Conservation (phyloP, 2,329 filamentous ascomycete genomes). For the Neofusicoccum sp. region DNA sequence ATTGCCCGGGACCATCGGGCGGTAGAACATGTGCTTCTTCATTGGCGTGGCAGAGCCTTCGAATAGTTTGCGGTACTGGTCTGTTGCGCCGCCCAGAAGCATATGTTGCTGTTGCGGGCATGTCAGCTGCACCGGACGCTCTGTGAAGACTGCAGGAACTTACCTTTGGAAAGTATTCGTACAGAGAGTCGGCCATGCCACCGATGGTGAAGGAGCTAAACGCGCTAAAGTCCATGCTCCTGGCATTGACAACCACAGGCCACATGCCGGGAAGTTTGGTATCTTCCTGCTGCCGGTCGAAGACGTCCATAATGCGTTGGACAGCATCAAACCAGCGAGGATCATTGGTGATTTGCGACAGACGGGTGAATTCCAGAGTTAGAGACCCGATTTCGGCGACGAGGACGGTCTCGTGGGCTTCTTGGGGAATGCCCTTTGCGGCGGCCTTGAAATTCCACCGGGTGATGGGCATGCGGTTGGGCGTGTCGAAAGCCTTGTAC, state of each 20-base stretch:
- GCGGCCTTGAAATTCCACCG: slow-evolving; percentile 40
- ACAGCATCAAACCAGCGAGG: slow-evolving; percentile 43
- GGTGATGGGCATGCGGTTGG: slow-evolving; percentile 47
- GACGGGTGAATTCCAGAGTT: slow-evolving; percentile 43
- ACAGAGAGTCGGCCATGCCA: slow-evolving; percentile 42
- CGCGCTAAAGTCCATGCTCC: slow-evolving; percentile 31
- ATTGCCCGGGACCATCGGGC: slow-evolving; percentile 44
- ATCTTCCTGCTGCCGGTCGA: slow-evolving; percentile 34
- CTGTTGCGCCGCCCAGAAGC: slow-evolving; percentile 44
- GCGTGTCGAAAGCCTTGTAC: slow-evolving; percentile 52
- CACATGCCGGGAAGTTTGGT: slow-evolving; percentile 41
- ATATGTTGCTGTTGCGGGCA: slow-evolving; percentile 40
- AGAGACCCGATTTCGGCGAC: slow-evolving; percentile 52
- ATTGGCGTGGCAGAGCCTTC: slow-evolving; percentile 51
- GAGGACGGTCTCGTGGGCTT: slow-evolving; percentile 44
- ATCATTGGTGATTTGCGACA: slow-evolving; percentile 39
- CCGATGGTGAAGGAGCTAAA: slow-evolving; percentile 38
- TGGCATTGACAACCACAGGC: slow-evolving; percentile 43
- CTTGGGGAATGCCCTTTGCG: slow-evolving; percentile 36
- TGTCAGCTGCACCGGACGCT: slow-evolving; percentile 29
- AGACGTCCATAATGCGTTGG: slow-evolving; percentile 34
- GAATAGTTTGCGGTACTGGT: slow-evolving; percentile 58
- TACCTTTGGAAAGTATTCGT: slow-evolving; percentile 42
- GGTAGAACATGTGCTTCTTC: slow-evolving; percentile 52
- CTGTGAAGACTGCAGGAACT: not conserved